phyloP scores from a whole-genome alignment of 768 basidiomycete genomes.

The Pluteus cervinus region DNA sequence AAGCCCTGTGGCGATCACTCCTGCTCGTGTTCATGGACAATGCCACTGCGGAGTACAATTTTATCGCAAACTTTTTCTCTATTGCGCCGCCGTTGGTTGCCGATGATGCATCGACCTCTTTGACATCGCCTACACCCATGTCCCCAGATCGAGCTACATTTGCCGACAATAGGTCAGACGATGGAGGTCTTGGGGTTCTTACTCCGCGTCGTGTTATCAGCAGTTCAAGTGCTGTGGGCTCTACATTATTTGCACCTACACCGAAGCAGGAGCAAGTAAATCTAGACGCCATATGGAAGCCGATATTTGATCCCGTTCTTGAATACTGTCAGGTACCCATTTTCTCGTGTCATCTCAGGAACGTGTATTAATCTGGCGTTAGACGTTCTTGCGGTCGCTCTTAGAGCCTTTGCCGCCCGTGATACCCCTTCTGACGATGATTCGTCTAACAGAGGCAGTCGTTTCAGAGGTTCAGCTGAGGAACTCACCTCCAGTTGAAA shows the following conservation, averaged over 20 bases:
- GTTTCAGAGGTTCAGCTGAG: conserved; percentile 71
- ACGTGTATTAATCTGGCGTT: conserved; percentile 3
- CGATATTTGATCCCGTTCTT: conserved; percentile 85
- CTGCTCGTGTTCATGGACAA: conserved; percentile 94
- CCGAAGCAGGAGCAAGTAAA: conserved; percentile 56
- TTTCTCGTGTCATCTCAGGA: conserved; percentile 3
- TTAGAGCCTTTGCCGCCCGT: conserved; percentile 73
- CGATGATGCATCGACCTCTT: conserved; percentile 25
- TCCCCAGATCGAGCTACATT: conserved; percentile 39
- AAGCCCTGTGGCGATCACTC: conserved; percentile 80
- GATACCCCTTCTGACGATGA: conserved; percentile 82
- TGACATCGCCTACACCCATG: conserved; percentile 31
- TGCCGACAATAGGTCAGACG: conserved; percentile 34
- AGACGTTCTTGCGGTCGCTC: conserved; percentile 66
- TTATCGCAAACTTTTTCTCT: conserved; percentile 80
- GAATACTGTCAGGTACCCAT: conserved; percentile 71
- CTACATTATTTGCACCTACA: conserved; percentile 26
- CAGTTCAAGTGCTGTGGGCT: conserved; percentile 29
- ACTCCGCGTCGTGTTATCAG: no score
- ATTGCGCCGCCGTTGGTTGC: conserved; percentile 25
- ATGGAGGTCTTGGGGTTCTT: no score
- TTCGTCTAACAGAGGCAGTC: conserved; percentile 81
- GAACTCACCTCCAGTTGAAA: conserved; percentile 73
- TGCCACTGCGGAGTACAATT: conserved; percentile 86
- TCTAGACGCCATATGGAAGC: conserved; percentile 77